Percentiles rank a stretch among this genome's conserved stretches.
phyloP scores from a whole-genome alignment of 371 early-diverging fungal species.

The Capillidium rhysosporum region DNA sequence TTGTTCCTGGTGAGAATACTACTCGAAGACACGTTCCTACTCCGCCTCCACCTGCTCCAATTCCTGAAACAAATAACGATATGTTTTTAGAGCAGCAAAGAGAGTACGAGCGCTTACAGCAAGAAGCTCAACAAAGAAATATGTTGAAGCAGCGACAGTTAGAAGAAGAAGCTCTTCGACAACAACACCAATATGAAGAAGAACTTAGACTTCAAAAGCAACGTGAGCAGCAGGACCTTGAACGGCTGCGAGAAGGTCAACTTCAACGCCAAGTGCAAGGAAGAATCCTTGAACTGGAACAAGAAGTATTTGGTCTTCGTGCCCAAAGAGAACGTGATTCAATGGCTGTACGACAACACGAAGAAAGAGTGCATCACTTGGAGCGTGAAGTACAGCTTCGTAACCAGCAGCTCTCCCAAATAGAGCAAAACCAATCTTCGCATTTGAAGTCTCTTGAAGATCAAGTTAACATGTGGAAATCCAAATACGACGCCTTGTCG shows the following conservation, averaged over 20 bases:
- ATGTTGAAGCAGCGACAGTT: constrained; percentile 33
- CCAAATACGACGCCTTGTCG: constrained; percentile 80
- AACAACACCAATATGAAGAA: constrained; percentile 48
- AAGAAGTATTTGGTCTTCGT: constrained; percentile 47
- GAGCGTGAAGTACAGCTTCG: constrained; percentile 65
- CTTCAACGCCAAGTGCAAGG: constrained; percentile 53
- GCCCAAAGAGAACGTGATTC: constrained; percentile 69
- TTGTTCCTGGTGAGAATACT: not conserved
- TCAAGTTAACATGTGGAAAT: constrained; percentile 66
- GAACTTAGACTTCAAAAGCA: constrained; percentile 13
- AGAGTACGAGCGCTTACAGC: constrained; percentile 30
- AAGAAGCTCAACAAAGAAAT: constrained; percentile 45
- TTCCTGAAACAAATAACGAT: constrained; percentile 10
- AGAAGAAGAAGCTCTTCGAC: constrained; percentile 30
- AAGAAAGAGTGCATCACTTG: constrained; percentile 30
- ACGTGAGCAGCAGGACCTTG: constrained; percentile 39
- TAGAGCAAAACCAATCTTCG: constrained; percentile 50
- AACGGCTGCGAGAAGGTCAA: constrained; percentile 47
- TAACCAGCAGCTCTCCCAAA: constrained; percentile 37
- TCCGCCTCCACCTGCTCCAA: constrained; percentile 13
- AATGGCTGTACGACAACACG: constrained; percentile 64
- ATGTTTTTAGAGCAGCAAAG: constrained; percentile 6
- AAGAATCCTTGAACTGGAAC: constrained; percentile 51
- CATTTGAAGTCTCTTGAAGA: constrained; percentile 55
- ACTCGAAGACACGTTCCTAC: not conserved